phyloP scores from a whole-genome alignment of 2,329 filamentous ascomycete species.

The Xylaria sp. region DNA sequence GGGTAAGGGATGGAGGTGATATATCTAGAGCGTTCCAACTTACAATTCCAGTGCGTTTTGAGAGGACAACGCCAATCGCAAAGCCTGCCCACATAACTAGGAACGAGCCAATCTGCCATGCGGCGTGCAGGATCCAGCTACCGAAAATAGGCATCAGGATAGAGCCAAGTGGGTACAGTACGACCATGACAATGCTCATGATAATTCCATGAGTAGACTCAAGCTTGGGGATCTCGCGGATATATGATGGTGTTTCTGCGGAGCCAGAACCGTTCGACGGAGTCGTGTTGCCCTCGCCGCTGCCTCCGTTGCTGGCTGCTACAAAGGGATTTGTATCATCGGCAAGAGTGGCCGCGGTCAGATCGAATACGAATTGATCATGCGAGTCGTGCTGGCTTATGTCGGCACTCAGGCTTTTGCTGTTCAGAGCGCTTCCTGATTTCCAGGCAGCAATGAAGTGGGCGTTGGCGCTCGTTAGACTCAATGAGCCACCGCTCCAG shows the following conservation, averaged over 20 bases:
- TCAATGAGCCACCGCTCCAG: constrained; percentile 58
- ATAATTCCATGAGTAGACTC: constrained; percentile 63
- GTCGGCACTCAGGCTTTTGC: constrained; percentile 52
- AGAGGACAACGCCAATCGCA: constrained; percentile 64
- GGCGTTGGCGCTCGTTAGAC: constrained; percentile 54
- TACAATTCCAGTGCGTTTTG: constrained; percentile 48
- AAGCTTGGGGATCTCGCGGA: constrained; percentile 37
- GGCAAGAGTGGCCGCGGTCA: constrained; percentile 59
- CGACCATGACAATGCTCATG: constrained; percentile 69
- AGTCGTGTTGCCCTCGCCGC: constrained; percentile 28
- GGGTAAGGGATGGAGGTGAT: not conserved
- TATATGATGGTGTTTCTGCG: constrained; percentile 1
- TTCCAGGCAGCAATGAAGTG: constrained; percentile 68
- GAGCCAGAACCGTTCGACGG: constrained; percentile 28
- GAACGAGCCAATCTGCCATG: constrained; percentile 65
- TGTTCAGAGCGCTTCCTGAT: constrained; percentile 58
- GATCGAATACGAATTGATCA: constrained; percentile 59
- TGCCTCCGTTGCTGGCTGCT: constrained; percentile 29
- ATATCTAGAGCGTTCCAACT: constrained; percentile 31
- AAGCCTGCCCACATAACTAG: constrained; percentile 67
- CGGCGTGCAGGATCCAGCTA: constrained; percentile 67
- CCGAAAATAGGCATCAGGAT: constrained; percentile 69
- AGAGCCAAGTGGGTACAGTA: constrained; percentile 70
- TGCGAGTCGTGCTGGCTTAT: constrained; percentile 62
- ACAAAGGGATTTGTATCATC: constrained; percentile 66